Percentiles rank a stretch among this genome's conserved stretches.
These are phyloP conservation scores for Arthrobotrys sphaeroides DNA, from an alignment of 2,329 filamentous ascomycete genomes.

Conservation along the genomic window DNA sequence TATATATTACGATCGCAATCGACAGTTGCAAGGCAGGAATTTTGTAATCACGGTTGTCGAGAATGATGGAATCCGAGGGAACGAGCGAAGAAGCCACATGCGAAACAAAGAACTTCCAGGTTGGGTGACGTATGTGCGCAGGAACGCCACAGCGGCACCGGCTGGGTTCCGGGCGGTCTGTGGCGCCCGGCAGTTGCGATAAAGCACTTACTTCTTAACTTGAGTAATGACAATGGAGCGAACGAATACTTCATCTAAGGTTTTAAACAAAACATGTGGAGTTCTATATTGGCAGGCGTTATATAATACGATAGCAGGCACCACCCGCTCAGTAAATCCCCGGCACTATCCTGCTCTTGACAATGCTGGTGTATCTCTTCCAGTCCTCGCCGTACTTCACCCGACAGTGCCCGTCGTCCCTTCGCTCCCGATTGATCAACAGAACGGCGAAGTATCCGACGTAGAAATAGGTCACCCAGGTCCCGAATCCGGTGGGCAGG, in stretches of 20 bases:
- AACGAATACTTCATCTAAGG: no score
- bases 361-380: slow-evolving; percentile 84
- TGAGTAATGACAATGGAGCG: no score
- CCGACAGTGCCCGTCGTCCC: slow-evolving; percentile 90
- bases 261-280: not conserved
- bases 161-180: not conserved
- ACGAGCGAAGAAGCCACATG: slow-evolving; percentile 51
- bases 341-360: slow-evolving; percentile 83
- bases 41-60: no score
- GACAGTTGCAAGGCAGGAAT: no score
- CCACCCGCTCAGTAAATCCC: slow-evolving; percentile 78
- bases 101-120: not conserved
- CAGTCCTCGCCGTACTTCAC: slow-evolving; percentile 93
- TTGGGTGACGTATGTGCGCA: slow-evolving; percentile 21
- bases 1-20: no score
- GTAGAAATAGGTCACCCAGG: slow-evolving; percentile 93
- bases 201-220: no score
- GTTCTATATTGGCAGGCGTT: not conserved
- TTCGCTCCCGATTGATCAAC: slow-evolving; percentile 82
- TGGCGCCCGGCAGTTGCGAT: no score
- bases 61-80: no score
- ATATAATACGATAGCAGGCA: not conserved
- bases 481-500: slow-evolving; percentile 87
- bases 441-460: slow-evolving; percentile 89
- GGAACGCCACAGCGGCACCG: not conserved